A percentile compares a stretch with the other conserved stretches of the same genome.
Conservation (phyloP, 2,329 filamentous ascomycete genomes). For the Pseudopyrenochaeta lycopersici region DNA sequence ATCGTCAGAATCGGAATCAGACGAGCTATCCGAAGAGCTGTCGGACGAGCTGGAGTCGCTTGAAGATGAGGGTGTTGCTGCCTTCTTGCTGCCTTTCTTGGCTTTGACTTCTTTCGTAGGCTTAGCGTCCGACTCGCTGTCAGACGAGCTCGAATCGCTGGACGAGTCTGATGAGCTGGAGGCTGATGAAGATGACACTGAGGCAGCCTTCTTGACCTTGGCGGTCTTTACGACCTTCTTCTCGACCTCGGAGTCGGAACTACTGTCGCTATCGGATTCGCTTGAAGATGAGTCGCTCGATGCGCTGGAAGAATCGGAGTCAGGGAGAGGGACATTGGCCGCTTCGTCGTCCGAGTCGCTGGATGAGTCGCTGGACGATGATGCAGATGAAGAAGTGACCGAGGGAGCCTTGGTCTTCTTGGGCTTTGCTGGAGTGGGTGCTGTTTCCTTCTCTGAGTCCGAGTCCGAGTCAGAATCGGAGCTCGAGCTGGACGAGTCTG, state of each 20-base stretch:
- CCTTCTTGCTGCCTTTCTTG: conserved; percentile 26
- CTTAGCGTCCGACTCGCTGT: conserved; percentile 33
- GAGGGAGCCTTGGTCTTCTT: conserved; percentile 25
- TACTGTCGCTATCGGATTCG: conserved; percentile 37
- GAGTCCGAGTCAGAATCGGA: conserved; percentile 37
- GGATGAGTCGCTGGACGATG: conserved; percentile 32
- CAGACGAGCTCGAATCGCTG: conserved; percentile 35
- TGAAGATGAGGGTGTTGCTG: conserved; percentile 25
- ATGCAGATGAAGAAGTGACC: conserved; percentile 27
- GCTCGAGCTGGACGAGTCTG: conserved; percentile 21
- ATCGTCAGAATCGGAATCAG: conserved; percentile 27
- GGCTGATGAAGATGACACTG: conserved; percentile 40
- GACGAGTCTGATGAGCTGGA: conserved; percentile 42
- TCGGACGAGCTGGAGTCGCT: conserved; percentile 30
- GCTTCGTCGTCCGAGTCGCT: conserved; percentile 32
- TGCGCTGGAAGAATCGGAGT: conserved; percentile 34
- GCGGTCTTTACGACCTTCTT: conserved; percentile 26
- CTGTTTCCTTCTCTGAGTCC: conserved; percentile 29
- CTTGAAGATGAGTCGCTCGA: conserved; percentile 38
- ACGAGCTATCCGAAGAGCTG: conserved; percentile 26
- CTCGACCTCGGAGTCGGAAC: conserved; percentile 37
- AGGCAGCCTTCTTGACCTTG: conserved; percentile 36
- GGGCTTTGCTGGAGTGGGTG: conserved; percentile 24
- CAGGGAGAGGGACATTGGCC: conserved; percentile 38
- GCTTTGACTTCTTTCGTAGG: conserved; percentile 18